Percentiles rank a stretch among this genome's conserved stretches.
These are phyloP conservation scores for Hordeum marinum DNA, from an alignment of 176 grass and related monocot genomes.

Conservation along the genomic window DNA sequence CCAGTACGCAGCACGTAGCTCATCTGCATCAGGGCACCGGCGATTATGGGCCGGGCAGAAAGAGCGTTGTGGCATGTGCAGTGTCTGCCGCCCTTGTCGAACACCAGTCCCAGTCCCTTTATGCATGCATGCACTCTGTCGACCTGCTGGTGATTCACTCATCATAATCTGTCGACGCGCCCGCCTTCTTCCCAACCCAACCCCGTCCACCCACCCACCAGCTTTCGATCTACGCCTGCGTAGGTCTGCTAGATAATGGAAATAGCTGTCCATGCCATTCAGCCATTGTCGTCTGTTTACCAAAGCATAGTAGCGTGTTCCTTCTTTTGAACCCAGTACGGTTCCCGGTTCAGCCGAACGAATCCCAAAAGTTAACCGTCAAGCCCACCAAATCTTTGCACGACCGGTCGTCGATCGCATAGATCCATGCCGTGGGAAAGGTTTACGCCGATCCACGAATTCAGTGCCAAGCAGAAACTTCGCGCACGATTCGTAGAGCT, in stretches of 20 bases:
- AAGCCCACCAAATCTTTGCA: neutral
- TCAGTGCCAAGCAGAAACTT: conserved; percentile 15
- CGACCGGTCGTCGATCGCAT: neutral
- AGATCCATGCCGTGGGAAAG: neutral
- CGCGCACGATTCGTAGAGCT: neutral
- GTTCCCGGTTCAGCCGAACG: neutral
- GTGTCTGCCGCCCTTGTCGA: conserved; percentile 18
- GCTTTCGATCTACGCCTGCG: neutral
- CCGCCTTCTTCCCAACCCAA: neutral
- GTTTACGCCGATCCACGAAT: neutral
- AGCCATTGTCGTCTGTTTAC: neutral
- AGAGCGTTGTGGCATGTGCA: conserved; percentile 25
- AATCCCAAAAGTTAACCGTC: conserved; percentile 12
- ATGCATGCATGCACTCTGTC: conserved; percentile 12
- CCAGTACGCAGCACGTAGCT: too few species aligned
- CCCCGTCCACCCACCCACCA: neutral
- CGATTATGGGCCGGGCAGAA: conserved; percentile 29
- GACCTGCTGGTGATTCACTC: neutral
- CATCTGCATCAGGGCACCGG: neutral
- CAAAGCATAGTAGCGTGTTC: neutral
- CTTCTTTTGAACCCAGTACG: neutral
- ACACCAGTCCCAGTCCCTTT: neutral
- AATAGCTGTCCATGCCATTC: neutral
- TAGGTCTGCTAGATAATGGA: neutral
- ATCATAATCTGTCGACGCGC: neutral